Evolutionary conservation across 2,329 filamentous ascomycete genomes (phyloP), one percentile per base, ranked within the genome.

Genomic region (Epichloe sp.): DNA sequence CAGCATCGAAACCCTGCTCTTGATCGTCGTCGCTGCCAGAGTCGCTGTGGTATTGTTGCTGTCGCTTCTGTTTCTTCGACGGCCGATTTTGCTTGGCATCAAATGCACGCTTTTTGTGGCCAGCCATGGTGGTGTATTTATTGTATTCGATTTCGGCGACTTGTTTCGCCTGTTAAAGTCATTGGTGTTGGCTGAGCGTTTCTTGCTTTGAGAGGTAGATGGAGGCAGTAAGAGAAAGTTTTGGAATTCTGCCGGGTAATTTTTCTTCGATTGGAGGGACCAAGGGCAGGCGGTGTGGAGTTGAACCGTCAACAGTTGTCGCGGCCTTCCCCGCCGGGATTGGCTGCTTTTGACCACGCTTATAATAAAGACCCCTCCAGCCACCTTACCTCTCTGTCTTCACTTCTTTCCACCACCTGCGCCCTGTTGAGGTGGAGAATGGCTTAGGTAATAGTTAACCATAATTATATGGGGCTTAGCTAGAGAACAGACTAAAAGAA

Each of bases 61-160:
- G 71, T 47, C 65, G 63, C 63, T 71, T 78, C 68, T 79, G 67
- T 61, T 72, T 78, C 67, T 80, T 80, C 21, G 66, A 65, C 0
- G 75, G 75, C 14, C 71, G 67, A 44, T 65, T 60, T 45, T 61
- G 47, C 41, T 62, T 61, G 38, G 60, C 57, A 10, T 66, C 62
- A 31, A 56, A 57, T 43, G 60, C 49, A 41, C 67, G 61, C 53
- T 66, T 70, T 47, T 65, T 69, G 36, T 61, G 60, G 2, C 64
- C 63, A 37, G 62, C 65, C 67, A 70, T 69, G 54, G 52, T 49
- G 26, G 36, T 43, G 36, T 14, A 41, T 38, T 52, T 52, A 40
- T 49, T 17, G 6, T 17, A 17, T 14, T 34, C 36, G 4, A 43
- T 47, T 50, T 43, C 45, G 40, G n/a, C 51, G 49, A 48, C 42